These are phyloP conservation scores for Aureobasidium mangrovei DNA, from an alignment of 2,329 filamentous ascomycete species.

Conservation along the genomic window DNA sequence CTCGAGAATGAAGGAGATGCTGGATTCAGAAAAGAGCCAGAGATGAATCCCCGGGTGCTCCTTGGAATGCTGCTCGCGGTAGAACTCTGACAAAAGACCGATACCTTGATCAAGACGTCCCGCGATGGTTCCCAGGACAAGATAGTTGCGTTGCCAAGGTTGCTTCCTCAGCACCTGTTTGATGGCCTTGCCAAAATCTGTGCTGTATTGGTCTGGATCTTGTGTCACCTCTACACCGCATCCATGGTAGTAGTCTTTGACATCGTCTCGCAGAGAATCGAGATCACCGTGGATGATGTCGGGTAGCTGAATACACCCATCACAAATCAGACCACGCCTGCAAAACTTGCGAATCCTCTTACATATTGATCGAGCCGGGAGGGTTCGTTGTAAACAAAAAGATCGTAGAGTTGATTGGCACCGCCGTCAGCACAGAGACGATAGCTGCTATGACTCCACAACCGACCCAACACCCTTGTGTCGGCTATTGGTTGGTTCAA, in stretches of 20 bases:
- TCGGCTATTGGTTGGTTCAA: slow-evolving; percentile 52
- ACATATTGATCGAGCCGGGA: slow-evolving; percentile 6
- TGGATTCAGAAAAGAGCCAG: slow-evolving; percentile 73
- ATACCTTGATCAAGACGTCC: slow-evolving; percentile 90
- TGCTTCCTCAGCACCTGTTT: slow-evolving; percentile 45
- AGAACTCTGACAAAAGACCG: slow-evolving; percentile 80
- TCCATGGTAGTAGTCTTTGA: slow-evolving; percentile 57
- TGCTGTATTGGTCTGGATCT: slow-evolving; percentile 74
- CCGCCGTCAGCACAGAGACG: slow-evolving; percentile 85
- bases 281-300: slow-evolving; percentile 79
- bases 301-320: slow-evolving; percentile 26
- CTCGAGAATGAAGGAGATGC: slow-evolving; percentile 73
- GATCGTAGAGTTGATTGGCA: slow-evolving; percentile 63
- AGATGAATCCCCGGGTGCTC: slow-evolving; percentile 41
- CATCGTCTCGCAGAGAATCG: slow-evolving; percentile 63
- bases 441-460: slow-evolving; percentile 48
- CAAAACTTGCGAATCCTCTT: slow-evolving; percentile 1
- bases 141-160: slow-evolving; percentile 39
- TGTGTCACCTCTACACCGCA: slow-evolving; percentile 54
- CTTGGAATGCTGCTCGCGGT: slow-evolving; percentile 36
- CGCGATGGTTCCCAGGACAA: slow-evolving; percentile 75
- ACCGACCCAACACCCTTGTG: slow-evolving; percentile 41
- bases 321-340: background rate
- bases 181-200: slow-evolving; percentile 81
- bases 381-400: slow-evolving; percentile 24